A percentile compares a stretch with the other conserved stretches of the same genome.
Conservation (phyloP, 345 rosid genomes). For the Viola odorata region DNA sequence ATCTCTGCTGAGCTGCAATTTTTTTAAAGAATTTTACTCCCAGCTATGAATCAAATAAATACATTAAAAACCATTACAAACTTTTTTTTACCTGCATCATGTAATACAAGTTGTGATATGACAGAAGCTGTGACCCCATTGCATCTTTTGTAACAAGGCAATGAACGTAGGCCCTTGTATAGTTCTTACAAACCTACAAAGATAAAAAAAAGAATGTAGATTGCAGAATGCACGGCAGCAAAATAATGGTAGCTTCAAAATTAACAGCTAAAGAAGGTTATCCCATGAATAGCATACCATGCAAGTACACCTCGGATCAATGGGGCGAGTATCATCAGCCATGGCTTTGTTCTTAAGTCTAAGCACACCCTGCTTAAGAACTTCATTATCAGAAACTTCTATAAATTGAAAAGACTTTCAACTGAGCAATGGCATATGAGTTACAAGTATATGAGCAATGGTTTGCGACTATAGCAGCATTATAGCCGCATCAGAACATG, state of each 20-base stretch:
- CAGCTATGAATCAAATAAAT: conserved; percentile 5
- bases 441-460: too few relatives aligned
- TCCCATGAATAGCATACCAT: conserved; percentile 39
- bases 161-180: conserved; percentile 70
- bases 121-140: conserved; percentile 81
- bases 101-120: conserved; percentile 67
- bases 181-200: conserved; percentile 68
- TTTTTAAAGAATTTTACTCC: neutral
- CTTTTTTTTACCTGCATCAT: conserved; percentile 46
- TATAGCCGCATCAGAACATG: too few relatives aligned
- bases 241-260: neutral
- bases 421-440: too few relatives aligned
- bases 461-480: too few relatives aligned
- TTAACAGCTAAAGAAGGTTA: neutral
- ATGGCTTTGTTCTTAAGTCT: conserved; percentile 62
- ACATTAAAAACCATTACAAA: neutral
- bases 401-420: too few relatives aligned
- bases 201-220: conserved; percentile 4
- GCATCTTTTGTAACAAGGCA: conserved; percentile 69
- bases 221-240: neutral
- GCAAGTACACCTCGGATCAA: conserved; percentile 66
- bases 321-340: conserved; percentile 58
- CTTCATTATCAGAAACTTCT: neutral
- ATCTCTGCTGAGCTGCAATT: conserved; percentile 65
- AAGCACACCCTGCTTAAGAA: conserved; percentile 52